Percentiles rank a stretch among this genome's conserved stretches.
Evolutionary conservation across 495 filamentous ascomycete species (phyloP).

Genomic region (Clavariopsis aquatica): DNA sequence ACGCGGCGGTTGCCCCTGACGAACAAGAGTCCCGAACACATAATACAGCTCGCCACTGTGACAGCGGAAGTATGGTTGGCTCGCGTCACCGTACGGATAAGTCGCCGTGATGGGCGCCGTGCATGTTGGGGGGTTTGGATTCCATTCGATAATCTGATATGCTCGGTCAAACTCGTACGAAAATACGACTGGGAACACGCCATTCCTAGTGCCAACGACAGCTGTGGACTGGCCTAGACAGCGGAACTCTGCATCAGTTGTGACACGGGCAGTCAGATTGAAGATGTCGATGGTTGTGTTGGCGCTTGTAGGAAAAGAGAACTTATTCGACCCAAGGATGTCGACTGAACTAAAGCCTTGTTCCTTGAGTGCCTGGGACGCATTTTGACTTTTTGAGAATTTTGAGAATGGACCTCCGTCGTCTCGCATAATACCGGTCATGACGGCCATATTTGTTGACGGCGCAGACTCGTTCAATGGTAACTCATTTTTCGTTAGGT

Average conservation of each 20-base stretch:
- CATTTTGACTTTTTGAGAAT: conserved; percentile 48
- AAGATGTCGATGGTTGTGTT: conserved; percentile 52
- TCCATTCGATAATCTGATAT: conserved; percentile 54
- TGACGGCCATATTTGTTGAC: not conserved
- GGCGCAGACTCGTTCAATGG: conserved; percentile 32
- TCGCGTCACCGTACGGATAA: conserved; percentile 50
- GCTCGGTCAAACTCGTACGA: conserved; percentile 56
- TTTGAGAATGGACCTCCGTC: conserved; percentile 54
- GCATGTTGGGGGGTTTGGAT: conserved; percentile 49
- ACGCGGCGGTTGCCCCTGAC: conserved; percentile 34
- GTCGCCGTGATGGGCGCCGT: conserved; percentile 45
- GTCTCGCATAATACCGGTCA: conserved; percentile 51
- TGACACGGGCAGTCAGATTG: conserved; percentile 48
- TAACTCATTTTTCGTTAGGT: conserved; percentile 38
- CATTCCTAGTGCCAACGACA: conserved; percentile 41
- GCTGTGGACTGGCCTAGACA: conserved; percentile 54
- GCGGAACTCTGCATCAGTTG: conserved; percentile 55
- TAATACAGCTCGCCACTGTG: conserved; percentile 54
- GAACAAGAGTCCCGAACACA: conserved; percentile 45
- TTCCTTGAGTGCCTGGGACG: conserved; percentile 41
- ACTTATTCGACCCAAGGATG: conserved; percentile 28
- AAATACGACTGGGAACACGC: conserved; percentile 43
- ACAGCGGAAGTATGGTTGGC: conserved; percentile 49
- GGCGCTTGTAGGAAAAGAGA: conserved; percentile 29
- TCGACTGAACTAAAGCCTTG: conserved; percentile 46